Percentiles rank a stretch among this genome's conserved stretches.
Evolutionary conservation across 768 basidiomycete genomes (phyloP).

Genomic region (Tricholoma sp.): DNA sequence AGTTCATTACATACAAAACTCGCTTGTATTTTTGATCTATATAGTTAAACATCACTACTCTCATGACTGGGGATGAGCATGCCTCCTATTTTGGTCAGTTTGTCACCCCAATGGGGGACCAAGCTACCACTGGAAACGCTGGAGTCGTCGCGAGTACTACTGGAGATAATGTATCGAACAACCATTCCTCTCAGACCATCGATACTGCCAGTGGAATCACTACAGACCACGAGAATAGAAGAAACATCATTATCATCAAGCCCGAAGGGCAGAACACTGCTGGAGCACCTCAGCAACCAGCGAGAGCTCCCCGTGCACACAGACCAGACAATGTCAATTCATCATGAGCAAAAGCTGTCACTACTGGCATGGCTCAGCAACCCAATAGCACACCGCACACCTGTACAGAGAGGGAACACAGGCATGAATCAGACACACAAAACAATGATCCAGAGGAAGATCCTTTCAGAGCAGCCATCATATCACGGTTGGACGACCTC

Average conservation of each 20-base stretch:
- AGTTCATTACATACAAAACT: too few relatives aligned
- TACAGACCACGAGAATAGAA: background rate
- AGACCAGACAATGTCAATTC: background rate
- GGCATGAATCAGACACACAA: background rate
- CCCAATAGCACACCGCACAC: background rate
- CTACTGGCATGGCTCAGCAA: background rate
- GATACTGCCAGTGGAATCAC: background rate
- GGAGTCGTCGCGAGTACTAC: background rate
- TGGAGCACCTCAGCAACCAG: background rate
- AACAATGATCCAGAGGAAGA: too few relatives aligned
- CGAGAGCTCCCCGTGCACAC: background rate
- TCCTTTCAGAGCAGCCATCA: background rate
- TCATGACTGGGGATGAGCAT: background rate
- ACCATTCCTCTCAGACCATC: background rate
- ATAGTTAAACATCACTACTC: background rate
- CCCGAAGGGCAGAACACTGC: background rate
- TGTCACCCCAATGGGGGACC: background rate
- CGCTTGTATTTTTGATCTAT: background rate
- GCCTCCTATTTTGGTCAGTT: background rate
- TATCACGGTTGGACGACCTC: background rate
- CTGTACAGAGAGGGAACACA: background rate
- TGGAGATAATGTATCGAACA: background rate
- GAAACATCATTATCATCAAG: background rate
- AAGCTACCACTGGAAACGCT: background rate
- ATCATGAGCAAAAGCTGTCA: background rate